Base-by-base conservation (phyloP, 1,284 basidiomycete species). In the Puccinia horiana region DNA sequence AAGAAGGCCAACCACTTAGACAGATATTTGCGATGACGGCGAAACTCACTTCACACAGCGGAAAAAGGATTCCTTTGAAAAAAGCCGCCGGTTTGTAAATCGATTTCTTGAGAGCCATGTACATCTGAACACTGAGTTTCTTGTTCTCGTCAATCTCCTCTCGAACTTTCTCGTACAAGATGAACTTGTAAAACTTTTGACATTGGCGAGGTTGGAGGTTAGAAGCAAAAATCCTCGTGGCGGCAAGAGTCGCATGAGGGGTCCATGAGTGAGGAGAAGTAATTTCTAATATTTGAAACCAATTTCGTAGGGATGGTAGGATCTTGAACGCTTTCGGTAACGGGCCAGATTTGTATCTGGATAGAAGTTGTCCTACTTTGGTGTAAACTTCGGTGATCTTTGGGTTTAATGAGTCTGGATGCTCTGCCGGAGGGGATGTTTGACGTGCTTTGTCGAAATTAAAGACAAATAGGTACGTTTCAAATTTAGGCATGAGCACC, bases 311-410 rank as follows among this genome's bases (percentile, higher is more conserved):
- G 6, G 96, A 94, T 2, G 97, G 97, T 44, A 99, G 93, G 83
- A 99, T 94, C 89, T 99, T 99, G 91, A 99, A 96, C 0, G 95
- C 91, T 89, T 99, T 99, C 26, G 97, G 97, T 0, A 99, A 90
- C 0, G 95, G 93, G 1, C 96, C 96, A 11, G 96, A 97, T 86
- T 94, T 96, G 90, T 99, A 98, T 80, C 92, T 92, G 65, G 91
- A 93, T 47, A 99, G 90, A 83, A 96, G 92, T 84, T 91, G 89
- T 42, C 95, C 96, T 78, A 97, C 91, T 89, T 96, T 98, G 85
- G 92, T 92, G 87, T 98, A 99, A 14, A 96, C 92, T 86, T 97
- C 95, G 29, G 98, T 93, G 40, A 99, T 92, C 87, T 94, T 94
- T n/a, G 95, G 95, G 86, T 98, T 95, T 69, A 99, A 52, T 61